These are phyloP conservation scores for Fabrea salina DNA, from an alignment of 169 alveolate species.

Conservation along the genomic window DNA sequence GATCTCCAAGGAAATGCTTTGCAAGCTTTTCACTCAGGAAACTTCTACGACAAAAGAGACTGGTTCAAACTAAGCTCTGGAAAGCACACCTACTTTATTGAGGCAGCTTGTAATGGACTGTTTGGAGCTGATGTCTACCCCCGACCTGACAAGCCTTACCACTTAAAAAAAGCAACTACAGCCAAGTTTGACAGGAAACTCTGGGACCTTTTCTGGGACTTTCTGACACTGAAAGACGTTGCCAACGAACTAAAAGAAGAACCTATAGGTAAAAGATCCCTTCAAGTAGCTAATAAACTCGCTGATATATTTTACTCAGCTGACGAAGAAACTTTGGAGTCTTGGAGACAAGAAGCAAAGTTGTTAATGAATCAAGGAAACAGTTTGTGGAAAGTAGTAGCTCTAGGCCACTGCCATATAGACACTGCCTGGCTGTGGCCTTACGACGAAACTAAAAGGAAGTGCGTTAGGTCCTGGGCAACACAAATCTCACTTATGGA, in stretches of 20 bases:
- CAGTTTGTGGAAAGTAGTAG: conserved; percentile 24
- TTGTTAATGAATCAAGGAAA: conserved; percentile 7
- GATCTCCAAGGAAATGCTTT: conserved; percentile 18
- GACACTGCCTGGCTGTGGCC: conserved; percentile 64
- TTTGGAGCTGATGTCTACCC: conserved; percentile 38
- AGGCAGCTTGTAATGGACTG: conserved; percentile 48
- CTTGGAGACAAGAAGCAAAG: conserved; percentile 19
- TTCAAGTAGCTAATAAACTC: conserved; percentile 20
- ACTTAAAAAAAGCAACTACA: conserved; percentile 31
- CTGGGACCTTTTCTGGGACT: conserved; percentile 34
- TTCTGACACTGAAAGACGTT: conserved; percentile 29
- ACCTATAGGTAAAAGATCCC: not conserved
- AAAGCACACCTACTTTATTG: conserved; percentile 29
- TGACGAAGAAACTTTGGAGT: not conserved
- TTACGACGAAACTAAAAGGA: conserved; percentile 46
- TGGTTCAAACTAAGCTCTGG: not conserved
- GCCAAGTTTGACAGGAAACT: conserved; percentile 36
- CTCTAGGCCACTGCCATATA: conserved; percentile 54
- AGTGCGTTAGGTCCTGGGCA: conserved; percentile 47
- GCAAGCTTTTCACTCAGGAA: conserved; percentile 37
- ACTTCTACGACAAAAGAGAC: conserved; percentile 13
- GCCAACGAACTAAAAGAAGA: conserved; percentile 29
- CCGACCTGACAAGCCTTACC: not conserved
- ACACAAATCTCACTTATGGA: conserved; percentile 39
- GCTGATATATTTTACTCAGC: conserved; percentile 30